Evolutionary conservation across 345 rosid species (phyloP).

Genomic region (Theobroma cacao): DNA sequence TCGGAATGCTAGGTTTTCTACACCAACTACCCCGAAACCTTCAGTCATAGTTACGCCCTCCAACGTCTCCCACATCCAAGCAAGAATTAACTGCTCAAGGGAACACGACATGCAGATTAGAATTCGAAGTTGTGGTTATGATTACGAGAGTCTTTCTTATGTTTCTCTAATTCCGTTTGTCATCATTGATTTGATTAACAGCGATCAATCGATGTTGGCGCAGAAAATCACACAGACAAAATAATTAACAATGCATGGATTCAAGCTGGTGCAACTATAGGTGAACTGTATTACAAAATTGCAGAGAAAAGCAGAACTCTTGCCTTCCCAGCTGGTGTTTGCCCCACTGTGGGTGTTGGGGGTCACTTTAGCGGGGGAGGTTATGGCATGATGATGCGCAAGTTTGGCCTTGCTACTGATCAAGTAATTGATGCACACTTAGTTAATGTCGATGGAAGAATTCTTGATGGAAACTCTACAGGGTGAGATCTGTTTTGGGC

Average conservation of each 20-base stretch:
- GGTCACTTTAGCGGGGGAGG: conserved; percentile 46
- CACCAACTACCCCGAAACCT: conserved; percentile 30
- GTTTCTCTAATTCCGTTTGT: conserved; percentile 37
- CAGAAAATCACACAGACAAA: conserved; percentile 28
- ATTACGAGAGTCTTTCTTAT: conserved; percentile 54
- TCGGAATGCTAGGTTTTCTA: conserved; percentile 15
- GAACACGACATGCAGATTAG: conserved; percentile 30
- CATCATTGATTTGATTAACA: conserved; percentile 43
- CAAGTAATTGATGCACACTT: conserved; percentile 46
- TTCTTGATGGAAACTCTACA: conserved; percentile 43
- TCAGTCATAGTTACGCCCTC: conserved; percentile 33
- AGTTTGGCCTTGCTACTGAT: conserved; percentile 50
- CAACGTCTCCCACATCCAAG: conserved; percentile 37
- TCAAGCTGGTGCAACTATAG: conserved; percentile 49
- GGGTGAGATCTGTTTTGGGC: conserved; percentile 63
- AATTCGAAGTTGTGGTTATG: conserved; percentile 59
- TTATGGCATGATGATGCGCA: conserved; percentile 50
- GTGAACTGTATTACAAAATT: conserved; percentile 47
- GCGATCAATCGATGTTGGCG: conserved; percentile 37
- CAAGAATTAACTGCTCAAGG: conserved; percentile 34
- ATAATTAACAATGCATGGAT: too few relatives aligned
- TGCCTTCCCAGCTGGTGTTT: not conserved
- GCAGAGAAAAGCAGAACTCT: not conserved
- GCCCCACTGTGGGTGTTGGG: not conserved
- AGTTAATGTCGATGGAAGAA: conserved; percentile 32